Percentiles rank a stretch among this genome's conserved stretches.
Conservation (phyloP, 441 rosid genomes). For the Erodium trifolium region DNA sequence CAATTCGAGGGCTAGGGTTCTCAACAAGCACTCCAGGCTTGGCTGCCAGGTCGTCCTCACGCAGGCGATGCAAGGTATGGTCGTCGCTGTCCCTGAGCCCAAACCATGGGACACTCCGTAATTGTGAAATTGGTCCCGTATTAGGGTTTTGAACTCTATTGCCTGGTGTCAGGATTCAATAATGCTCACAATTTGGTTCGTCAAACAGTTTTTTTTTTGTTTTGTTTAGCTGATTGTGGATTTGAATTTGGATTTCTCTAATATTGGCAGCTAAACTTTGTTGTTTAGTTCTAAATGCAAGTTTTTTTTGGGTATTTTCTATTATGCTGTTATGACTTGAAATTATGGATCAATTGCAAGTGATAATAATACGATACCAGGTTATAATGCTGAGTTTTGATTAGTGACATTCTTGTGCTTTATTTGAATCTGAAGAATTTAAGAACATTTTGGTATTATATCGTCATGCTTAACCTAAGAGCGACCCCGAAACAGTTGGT, state of each 20-base stretch:
- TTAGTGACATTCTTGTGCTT: not conserved
- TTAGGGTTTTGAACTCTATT: not conserved
- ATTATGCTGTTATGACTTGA: not conserved
- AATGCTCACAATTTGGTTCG: not conserved
- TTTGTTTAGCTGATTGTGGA: not conserved
- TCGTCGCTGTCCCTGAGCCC: slow-evolving; percentile 87
- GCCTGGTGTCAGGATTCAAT: not conserved
- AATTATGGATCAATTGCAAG: not conserved
- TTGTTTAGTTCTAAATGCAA: not conserved
- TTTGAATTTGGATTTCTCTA: not conserved
- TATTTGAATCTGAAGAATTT: too few species aligned
- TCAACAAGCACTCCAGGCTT: slow-evolving; percentile 78
- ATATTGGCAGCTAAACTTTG: not conserved
- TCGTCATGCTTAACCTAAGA: too few species aligned
- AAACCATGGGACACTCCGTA: slow-evolving; percentile 94
- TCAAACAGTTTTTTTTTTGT: not conserved
- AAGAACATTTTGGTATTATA: too few species aligned
- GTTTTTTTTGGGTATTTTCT: not conserved
- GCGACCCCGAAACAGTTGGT: too few species aligned
- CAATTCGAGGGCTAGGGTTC: slow-evolving; percentile 66
- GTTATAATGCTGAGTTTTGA: not conserved
- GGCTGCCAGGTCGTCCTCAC: slow-evolving; percentile 85
- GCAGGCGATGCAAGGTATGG: slow-evolving; percentile 82
- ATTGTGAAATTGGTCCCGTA: slow-evolving; percentile 7
- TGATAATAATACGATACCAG: not conserved